Base-by-base conservation (phyloP, 1,284 basidiomycete genomes). In the Salmacisia buchloeana region DNA sequence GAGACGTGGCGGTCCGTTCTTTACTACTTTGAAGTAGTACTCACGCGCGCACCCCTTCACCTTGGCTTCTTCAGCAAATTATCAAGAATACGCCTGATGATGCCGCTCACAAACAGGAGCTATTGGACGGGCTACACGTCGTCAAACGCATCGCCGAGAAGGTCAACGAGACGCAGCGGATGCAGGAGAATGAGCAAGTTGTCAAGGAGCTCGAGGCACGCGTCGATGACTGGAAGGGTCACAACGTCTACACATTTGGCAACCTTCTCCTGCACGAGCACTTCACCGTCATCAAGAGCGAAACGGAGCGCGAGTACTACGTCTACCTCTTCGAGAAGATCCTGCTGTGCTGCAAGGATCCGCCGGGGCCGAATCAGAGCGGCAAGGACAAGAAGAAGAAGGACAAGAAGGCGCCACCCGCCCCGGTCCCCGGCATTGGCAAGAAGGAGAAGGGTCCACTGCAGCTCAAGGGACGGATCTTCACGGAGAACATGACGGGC, bases 291-390 rank as follows among this genome's bases (percentile, higher is more conserved):
- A 93, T 91, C 72, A 99, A 98, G 82, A 91, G 89, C 66, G 93
- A 96, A 67, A 91, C 93, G 72, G 93, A 97, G 80, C 86, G 94
- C 70, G 96, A 98, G 80, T 98, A 98, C 77, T 92, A 96, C 76
- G 94, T 99, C 63, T 99, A 97, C 84, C 84, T 99, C 36, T 99
- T 99, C 72, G 93, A 98, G 82, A 92, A 93, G 83, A 99, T 99
- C 81, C 91, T 99, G 73, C 85, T 98, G 15, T 98, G 96, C 82
- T 98, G 96, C 84, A 98, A 98, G 81, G 96, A 85, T 88, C 81
- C 83, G 57, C 41, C 86, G 1, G 65, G 70, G 5, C 54, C 56
- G 27, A 58, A 57, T 6, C 54, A 45, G 21, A 65, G 62, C n/a
- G 60, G 4, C 54, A 43, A 59, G 34, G 57, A 68, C 25, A 78